These are phyloP conservation scores for Salix dunnii DNA, from an alignment of 345 rosid genomes.

Conservation along the genomic window DNA sequence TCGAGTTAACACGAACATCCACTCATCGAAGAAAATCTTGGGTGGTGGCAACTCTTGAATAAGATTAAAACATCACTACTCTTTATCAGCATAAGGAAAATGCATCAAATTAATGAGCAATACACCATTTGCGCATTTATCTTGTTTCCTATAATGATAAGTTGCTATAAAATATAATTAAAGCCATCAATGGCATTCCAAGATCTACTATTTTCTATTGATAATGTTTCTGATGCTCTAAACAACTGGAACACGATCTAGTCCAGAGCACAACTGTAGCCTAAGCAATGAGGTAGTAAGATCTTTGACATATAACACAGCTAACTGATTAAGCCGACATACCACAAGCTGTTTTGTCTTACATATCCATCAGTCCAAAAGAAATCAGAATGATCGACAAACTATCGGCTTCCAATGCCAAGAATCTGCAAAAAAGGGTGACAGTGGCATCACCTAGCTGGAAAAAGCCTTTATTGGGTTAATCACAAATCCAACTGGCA, in stretches of 20 bases:
- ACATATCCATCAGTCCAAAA: conserved; percentile 16
- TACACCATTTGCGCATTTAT: background rate
- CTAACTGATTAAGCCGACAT: conserved; percentile 12
- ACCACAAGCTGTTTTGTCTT: conserved; percentile 15
- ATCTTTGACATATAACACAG: background rate
- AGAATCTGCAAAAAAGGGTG: conserved; percentile 29
- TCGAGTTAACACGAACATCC: background rate
- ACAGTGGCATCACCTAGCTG: conserved; percentile 19
- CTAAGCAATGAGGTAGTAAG: conserved; percentile 10
- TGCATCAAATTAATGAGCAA: background rate
- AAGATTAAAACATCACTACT: background rate
- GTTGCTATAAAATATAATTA: background rate
- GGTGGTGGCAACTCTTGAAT: background rate
- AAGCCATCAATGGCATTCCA: conserved; percentile 3
- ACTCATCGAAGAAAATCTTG: background rate
- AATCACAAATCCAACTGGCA: conserved; percentile 33
- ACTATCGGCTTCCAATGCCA: conserved; percentile 21
- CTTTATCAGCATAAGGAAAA: background rate
- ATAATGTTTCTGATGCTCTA: background rate
- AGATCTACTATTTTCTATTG: background rate
- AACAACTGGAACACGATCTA: background rate
- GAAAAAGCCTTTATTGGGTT: conserved; percentile 32
- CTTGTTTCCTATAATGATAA: background rate
- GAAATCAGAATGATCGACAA: conserved; percentile 8
- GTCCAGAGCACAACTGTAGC: conserved; percentile 1